These are phyloP conservation scores for Ramaria sp. DNA, from an alignment of 768 basidiomycete species.

Conservation along the genomic window DNA sequence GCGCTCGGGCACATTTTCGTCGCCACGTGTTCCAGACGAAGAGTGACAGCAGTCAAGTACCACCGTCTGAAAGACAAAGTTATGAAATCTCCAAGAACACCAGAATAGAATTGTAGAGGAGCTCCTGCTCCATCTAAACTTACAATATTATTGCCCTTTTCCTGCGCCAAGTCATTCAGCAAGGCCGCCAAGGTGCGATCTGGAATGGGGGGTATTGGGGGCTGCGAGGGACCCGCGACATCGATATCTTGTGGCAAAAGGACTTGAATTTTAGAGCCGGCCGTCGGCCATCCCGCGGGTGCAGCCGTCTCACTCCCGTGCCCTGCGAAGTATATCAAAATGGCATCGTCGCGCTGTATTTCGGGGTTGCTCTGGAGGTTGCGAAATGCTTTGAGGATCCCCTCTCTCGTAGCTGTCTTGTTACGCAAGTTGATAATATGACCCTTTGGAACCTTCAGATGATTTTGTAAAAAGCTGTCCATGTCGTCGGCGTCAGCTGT, in stretches of 20 bases:
- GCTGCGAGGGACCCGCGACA: slow-evolving; percentile 2
- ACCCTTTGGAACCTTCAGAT: slow-evolving; percentile 21
- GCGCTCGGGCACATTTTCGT: background rate
- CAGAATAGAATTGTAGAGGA: background rate
- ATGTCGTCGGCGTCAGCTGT: slow-evolving; percentile 31
- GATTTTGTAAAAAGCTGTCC: slow-evolving; percentile 21
- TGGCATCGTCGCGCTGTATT: slow-evolving; percentile 17
- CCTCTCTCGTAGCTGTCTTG: slow-evolving; percentile 24
- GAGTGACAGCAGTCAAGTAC: slow-evolving; percentile 39
- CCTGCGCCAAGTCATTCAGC: slow-evolving; percentile 27
- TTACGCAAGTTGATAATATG: slow-evolving; percentile 31
- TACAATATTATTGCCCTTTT: slow-evolving; percentile 37
- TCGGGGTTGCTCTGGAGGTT: slow-evolving; percentile 11
- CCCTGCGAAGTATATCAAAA: slow-evolving; percentile 35
- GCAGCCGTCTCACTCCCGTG: slow-evolving; percentile 29
- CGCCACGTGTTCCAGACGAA: slow-evolving; percentile 24
- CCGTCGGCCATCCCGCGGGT: slow-evolving; percentile 20
- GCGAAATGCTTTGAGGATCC: slow-evolving; percentile 24
- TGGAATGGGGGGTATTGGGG: slow-evolving; percentile 26
- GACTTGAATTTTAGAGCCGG: slow-evolving; percentile 23
- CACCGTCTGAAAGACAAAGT: slow-evolving; percentile 24
- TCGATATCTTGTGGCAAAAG: slow-evolving; percentile 26
- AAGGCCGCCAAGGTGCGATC: slow-evolving; percentile 32
- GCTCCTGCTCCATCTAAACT: slow-evolving; percentile 8
- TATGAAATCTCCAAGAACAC: background rate